Base-by-base conservation (phyloP, 805 yeast species). In the Candida maris region DNA sequence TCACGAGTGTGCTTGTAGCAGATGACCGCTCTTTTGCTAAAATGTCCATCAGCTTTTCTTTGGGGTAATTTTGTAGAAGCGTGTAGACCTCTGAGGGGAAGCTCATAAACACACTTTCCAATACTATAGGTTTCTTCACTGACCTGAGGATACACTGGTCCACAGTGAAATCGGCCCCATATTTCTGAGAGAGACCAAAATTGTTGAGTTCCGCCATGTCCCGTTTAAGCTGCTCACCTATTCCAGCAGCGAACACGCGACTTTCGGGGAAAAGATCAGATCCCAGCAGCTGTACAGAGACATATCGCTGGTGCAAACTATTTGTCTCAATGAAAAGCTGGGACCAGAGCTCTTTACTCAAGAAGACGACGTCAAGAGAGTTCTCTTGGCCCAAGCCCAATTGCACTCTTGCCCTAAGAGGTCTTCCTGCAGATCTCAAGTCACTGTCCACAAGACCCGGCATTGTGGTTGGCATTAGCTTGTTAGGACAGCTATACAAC, bases 21-120 rank as follows among this genome's bases (percentile, higher is more conserved):
- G 65, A 49, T 19, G 52, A 52, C 18, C 61, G 33, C 40, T 61
- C 65, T 2, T 56, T 48, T 30, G 67, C 63, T 6, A 75, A 51
- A 3, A 63, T 41, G 6, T 49, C 49, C 19, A 54, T 47, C 2
- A 71, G 49, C 27, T 62, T 56, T 12, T 51, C 51, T 20, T 55
- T 51, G 17, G 72, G 52, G 3, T 63, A 51, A n/a, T 52, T 48
- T 39, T 63, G 61, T 6, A 77, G 54, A 14, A 64, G 54, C 5
- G 52, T 51, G 18, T 79, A 83, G 5, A 74, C 69, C 8, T 69
- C 67, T 1, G 64, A 61, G 4, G 75, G 76, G 5, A 74, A 64
- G 5, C 65, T 61, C 3, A 71, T 45, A 9, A 79, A 62, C 8
- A 56, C 49, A 4, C 51, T 53, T 0, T 66, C 62, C 18, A 81